Conservation (phyloP, 164 flowering plant species). For the Vitis riparia region DNA sequence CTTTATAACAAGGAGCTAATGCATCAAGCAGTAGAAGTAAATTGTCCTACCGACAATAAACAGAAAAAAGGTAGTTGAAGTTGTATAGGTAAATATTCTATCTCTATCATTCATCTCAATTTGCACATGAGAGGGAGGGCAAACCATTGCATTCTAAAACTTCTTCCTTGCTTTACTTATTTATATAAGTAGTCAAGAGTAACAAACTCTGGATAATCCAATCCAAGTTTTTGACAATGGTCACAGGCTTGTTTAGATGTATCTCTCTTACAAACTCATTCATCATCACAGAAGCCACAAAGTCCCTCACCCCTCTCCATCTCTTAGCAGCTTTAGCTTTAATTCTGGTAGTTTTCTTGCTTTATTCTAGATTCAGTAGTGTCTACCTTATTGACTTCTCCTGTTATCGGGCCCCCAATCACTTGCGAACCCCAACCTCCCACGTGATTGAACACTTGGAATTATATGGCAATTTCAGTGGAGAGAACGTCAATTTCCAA, state of each 20-base stretch:
- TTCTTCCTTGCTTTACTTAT: neutral
- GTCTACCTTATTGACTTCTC: slow-evolving; percentile 57
- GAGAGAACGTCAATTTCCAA: slow-evolving; percentile 32
- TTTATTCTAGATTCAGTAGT: slow-evolving; percentile 18
- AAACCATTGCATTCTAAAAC: slow-evolving; percentile 6
- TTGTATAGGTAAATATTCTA: too few species aligned
- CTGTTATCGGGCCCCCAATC: slow-evolving; percentile 46
- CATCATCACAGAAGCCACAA: neutral
- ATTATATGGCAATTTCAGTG: neutral
- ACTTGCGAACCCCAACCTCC: slow-evolving; percentile 30
- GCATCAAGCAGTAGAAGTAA: too few species aligned
- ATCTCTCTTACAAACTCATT: neutral
- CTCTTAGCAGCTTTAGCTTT: slow-evolving; percentile 17
- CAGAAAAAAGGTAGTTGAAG: too few species aligned
- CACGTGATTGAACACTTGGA: slow-evolving; percentile 36
- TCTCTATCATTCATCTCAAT: neutral
- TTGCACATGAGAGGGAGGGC: slow-evolving; percentile 5
- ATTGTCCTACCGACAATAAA: too few species aligned
- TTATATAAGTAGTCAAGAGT: neutral
- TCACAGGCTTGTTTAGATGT: neutral
- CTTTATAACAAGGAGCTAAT: too few species aligned
- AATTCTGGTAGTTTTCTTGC: slow-evolving; percentile 8
- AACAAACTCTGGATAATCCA: neutral
- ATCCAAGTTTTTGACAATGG: slow-evolving; percentile 9
- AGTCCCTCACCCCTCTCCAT: slow-evolving; percentile 13